phyloP scores from a whole-genome alignment of 1,284 basidiomycete genomes.

The Leccinum angustisporum region DNA sequence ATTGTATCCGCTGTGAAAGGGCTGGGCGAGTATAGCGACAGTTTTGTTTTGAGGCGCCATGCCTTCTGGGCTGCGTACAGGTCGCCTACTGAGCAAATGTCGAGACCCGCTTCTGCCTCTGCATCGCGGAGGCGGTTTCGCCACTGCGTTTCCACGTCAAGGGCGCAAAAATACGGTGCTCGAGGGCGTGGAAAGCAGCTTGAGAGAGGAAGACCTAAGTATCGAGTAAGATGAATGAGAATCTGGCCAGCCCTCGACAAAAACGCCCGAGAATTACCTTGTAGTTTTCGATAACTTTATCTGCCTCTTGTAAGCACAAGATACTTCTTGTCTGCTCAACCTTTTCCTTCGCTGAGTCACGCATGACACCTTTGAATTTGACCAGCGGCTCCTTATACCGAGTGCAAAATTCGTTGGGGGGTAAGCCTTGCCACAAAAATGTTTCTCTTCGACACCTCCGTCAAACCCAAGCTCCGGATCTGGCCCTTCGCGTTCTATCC shows the following conservation, averaged over 20 bases:
- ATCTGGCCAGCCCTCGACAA: background rate
- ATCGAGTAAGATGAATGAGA: conserved; percentile 6
- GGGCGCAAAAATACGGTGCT: conserved; percentile 82
- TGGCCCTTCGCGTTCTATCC: conserved; percentile 91
- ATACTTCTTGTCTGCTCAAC: conserved; percentile 63
- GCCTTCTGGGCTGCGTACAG: no score
- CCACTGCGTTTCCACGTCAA: conserved; percentile 68
- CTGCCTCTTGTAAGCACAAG: conserved; percentile 66
- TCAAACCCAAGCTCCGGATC: conserved; percentile 78
- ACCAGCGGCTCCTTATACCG: conserved; percentile 56
- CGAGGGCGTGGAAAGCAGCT: conserved; percentile 83
- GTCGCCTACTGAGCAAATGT: no score
- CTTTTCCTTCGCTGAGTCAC: conserved; percentile 53
- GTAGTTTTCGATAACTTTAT: conserved; percentile 78
- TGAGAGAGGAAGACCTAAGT: conserved; percentile 88
- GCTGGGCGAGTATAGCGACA: no score
- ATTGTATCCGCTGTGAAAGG: no score
- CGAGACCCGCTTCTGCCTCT: no score
- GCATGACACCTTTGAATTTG: conserved; percentile 40
- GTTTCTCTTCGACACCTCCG: conserved; percentile 74
- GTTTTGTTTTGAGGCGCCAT: no score
- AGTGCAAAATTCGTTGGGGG: background rate
- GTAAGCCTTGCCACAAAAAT: background rate
- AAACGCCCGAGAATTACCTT: conserved; percentile 51
- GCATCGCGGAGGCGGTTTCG: conserved; percentile 66